phyloP scores from a whole-genome alignment of 768 basidiomycete genomes.

The Leccinum subgranulosum region DNA sequence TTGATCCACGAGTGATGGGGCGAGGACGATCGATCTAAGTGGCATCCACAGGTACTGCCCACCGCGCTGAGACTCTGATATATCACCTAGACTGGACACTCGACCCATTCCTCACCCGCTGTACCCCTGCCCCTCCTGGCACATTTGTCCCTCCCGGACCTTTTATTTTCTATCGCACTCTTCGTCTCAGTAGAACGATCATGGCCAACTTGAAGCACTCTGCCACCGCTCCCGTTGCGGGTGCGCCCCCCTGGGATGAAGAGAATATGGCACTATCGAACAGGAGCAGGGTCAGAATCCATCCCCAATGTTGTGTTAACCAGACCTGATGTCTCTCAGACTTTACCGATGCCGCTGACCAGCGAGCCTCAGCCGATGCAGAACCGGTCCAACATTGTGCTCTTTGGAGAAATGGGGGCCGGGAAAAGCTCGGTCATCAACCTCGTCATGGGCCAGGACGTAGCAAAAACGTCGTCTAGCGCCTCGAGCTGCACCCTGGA shows the following conservation, averaged over 20 bases:
- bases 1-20: not conserved
- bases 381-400: constrained; percentile 21
- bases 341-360: constrained; percentile 1
- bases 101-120: not conserved
- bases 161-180: not conserved
- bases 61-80: not conserved
- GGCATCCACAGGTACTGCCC: not conserved
- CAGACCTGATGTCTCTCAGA: constrained; percentile 9
- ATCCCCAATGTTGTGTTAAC: not conserved
- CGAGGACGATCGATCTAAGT: constrained; percentile 10
- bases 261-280: not conserved
- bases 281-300: constrained; percentile 12
- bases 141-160: not conserved
- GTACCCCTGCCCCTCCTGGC: not conserved
- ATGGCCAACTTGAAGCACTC: constrained; percentile 4
- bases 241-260: not conserved
- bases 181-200: not conserved
- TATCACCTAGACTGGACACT: constrained; percentile 7
- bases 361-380: constrained; percentile 9
- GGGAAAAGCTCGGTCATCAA: constrained; percentile 45
- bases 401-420: constrained; percentile 30
- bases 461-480: constrained; percentile 29
- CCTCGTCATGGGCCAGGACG: constrained; percentile 31
- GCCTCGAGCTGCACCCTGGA: constrained; percentile 36
- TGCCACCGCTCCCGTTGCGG: not conserved